These are phyloP conservation scores for Corylus heterophylla DNA, from an alignment of 306 rosid genomes.

Conservation along the genomic window DNA sequence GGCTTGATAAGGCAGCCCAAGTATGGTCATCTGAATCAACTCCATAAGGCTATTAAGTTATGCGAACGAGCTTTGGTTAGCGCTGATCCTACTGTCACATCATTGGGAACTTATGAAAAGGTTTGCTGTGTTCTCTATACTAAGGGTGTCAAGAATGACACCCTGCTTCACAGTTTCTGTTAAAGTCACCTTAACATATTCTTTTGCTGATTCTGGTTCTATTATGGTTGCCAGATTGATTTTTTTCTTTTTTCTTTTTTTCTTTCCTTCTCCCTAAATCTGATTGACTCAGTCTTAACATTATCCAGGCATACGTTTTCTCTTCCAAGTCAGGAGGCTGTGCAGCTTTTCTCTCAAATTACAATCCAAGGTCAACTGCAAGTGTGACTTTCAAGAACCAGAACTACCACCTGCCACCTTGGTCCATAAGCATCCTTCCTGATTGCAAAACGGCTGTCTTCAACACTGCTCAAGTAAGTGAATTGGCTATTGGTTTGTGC, in stretches of 20 bases:
- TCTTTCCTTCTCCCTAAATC: neutral
- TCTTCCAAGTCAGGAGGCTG: conserved; percentile 55
- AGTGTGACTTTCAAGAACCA: conserved; percentile 58
- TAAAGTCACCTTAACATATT: neutral
- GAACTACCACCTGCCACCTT: conserved; percentile 67
- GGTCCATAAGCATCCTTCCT: conserved; percentile 91
- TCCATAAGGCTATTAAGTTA: conserved; percentile 66
- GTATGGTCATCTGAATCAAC: conserved; percentile 68
- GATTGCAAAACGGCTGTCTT: conserved; percentile 70
- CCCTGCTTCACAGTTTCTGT: neutral
- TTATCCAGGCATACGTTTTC: conserved; percentile 64
- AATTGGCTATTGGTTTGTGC: neutral
- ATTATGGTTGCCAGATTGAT: neutral
- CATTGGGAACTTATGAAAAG: conserved; percentile 47
- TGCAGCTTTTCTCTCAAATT: conserved; percentile 87
- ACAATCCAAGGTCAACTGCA: conserved; percentile 44
- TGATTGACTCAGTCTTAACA: conserved; percentile 25
- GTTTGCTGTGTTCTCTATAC: conserved; percentile 22
- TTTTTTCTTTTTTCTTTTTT: too few species aligned
- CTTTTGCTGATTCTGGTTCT: neutral
- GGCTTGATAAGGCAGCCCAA: conserved; percentile 72
- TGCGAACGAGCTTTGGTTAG: conserved; percentile 69
- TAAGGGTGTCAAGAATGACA: conserved; percentile 1
- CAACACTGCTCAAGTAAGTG: conserved; percentile 80
- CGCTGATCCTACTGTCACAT: conserved; percentile 53